phyloP scores from a whole-genome alignment of 305 asterid species.

The Withania somnifera region DNA sequence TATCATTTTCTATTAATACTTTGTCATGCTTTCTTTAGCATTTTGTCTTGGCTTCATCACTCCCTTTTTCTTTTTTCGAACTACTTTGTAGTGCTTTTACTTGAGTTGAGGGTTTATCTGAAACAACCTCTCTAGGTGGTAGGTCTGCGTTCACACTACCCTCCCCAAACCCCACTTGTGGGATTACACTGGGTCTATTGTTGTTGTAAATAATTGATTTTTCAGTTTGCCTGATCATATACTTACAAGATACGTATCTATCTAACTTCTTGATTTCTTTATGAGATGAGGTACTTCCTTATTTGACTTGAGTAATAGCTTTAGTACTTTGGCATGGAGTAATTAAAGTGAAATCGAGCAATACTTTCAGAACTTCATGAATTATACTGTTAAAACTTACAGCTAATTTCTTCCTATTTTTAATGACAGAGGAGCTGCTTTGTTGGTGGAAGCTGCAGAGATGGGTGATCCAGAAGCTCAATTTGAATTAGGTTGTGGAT shows the following conservation, averaged over 20 bases:
- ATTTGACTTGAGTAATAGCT: neutral
- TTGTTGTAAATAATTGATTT: neutral
- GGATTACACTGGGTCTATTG: too few species aligned
- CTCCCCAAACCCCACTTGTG: too few species aligned
- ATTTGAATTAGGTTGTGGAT: conserved; percentile 68
- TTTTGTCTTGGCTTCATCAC: too few species aligned
- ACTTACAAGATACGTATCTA: neutral
- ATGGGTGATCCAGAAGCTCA: conserved; percentile 93
- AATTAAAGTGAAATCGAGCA: neutral
- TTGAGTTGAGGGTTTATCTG: too few species aligned
- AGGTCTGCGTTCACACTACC: too few species aligned
- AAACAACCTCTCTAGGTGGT: too few species aligned
- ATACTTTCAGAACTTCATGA: neutral
- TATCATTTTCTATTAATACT: too few species aligned
- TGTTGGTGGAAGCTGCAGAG: conserved; percentile 93
- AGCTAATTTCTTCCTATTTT: conserved; percentile 10
- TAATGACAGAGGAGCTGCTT: conserved; percentile 76
- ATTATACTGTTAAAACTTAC: neutral
- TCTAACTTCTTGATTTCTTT: neutral
- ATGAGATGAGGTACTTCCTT: neutral
- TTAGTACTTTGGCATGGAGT: neutral
- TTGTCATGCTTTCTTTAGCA: too few species aligned
- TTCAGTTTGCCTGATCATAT: neutral
- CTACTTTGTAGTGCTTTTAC: too few species aligned
- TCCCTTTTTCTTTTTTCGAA: too few species aligned